These are phyloP conservation scores for Allium cepa DNA, from an alignment of 106 monocot genomes.

Conservation along the genomic window DNA sequence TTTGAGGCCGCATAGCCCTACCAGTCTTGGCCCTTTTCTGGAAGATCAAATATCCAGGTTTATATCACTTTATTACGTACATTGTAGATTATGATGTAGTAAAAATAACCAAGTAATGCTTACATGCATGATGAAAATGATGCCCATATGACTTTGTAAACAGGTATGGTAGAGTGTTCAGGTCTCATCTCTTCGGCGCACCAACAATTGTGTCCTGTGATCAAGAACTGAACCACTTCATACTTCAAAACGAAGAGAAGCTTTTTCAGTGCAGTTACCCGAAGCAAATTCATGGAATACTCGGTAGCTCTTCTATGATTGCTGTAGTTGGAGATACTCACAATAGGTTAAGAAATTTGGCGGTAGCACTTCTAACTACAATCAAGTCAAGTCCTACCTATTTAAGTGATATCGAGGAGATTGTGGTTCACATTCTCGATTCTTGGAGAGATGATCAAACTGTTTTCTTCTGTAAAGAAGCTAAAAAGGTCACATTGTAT, in stretches of 20 bases:
- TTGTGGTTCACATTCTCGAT: constrained; percentile 25
- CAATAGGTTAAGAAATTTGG: constrained; percentile 58
- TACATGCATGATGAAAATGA: too few relatives aligned
- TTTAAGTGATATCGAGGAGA: constrained; percentile 59
- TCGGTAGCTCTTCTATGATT: constrained; percentile 77
- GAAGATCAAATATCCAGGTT: constrained; percentile 59
- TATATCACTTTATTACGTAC: neutral
- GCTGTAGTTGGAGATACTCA: constrained; percentile 73
- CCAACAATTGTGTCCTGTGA: constrained; percentile 87
- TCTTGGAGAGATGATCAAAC: constrained; percentile 48
- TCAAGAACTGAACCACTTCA: constrained; percentile 82
- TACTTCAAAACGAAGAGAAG: constrained; percentile 88
- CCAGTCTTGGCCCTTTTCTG: constrained; percentile 51
- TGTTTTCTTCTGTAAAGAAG: constrained; percentile 60
- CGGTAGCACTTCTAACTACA: constrained; percentile 50
- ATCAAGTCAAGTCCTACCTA: constrained; percentile 43
- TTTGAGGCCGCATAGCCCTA: constrained; percentile 52
- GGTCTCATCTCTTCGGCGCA: constrained; percentile 67
- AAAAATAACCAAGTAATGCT: too few relatives aligned
- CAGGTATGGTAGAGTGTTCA: constrained; percentile 89
- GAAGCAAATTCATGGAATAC: constrained; percentile 59
- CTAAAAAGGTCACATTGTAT: constrained; percentile 48
- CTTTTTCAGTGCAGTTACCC: constrained; percentile 85
- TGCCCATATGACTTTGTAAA: neutral
- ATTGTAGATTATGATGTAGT: too few relatives aligned